Base-by-base conservation (phyloP, 257 asterid genomes). In the Pogostemon cablin region DNA sequence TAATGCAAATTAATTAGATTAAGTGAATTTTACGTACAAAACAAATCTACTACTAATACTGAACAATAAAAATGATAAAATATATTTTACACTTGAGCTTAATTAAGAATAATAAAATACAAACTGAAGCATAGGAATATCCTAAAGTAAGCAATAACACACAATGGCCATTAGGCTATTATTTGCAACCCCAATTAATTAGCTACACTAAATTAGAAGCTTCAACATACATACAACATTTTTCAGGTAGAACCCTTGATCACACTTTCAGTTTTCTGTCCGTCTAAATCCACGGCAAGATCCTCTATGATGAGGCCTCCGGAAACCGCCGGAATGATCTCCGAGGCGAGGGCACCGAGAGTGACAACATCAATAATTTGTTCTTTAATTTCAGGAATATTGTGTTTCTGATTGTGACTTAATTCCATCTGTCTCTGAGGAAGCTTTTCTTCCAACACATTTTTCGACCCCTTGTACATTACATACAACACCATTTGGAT, bases 401-500 rank as follows among this genome's bases (percentile, higher is more conserved):
- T 20, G 25, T 20, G 25, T 1, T 20, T 20, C 39, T 7, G 44
- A 40, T 40, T 69, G 80, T 72, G 68, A 20, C 25, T 20, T 20
- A 20, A 20, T 20, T 20, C 25, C 11, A 6, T 57, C 75, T 43
- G 17, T 17, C 15, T 78, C 73, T 20, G 25, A 0, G 80, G 69
- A 34, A 80, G 67, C 74, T 75, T 69, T 56, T 83, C 78, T 8
- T 41, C 73, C 2, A 49, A 75, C 49, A 17, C 37, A 6, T 79
- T 78, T 52, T 79, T 75, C 0, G 79, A 10, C 3, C 76, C 82
- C 42, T 75, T 82, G 79, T 82, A 87, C 42, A 74, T 61, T 8
- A 71, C 55, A 1, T 87, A 87, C 2, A 87, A 62, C 50, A 79
- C 80, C 83, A 87, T 85, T 65, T 88, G 95, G 38, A 81, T 49